Evolutionary conservation across 1,284 basidiomycete genomes (phyloP), one percentile per base, ranked within the genome.

Genomic region (Cutaneotrichosporon cutaneum): DNA sequence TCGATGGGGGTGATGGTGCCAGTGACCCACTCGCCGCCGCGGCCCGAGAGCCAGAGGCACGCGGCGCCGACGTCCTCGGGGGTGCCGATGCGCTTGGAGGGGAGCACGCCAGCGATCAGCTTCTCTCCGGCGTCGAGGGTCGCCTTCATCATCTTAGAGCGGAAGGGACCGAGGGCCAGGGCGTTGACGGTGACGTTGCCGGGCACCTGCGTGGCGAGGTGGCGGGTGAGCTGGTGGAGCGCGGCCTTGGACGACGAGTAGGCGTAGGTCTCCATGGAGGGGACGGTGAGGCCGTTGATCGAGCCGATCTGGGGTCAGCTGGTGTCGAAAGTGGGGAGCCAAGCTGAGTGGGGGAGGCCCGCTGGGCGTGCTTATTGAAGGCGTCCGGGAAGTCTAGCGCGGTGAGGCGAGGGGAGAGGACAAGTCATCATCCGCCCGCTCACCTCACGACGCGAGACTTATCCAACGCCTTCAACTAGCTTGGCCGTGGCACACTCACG

Each of bases 171-270:
- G 61, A 86, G 86, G 2, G 87, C 87, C 62, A 89, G 85, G 6
- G 86, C 85, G 72, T 89, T 89, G 72, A 86, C 85, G 18, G 84
- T 84, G 66, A 89, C 85, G 2, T 84, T 83, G 61, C 87, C 85
- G 0, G 87, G 87, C 13, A 89, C 81, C 14, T 85, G 79, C 18
- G 82, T 82, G 0, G 85, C 88, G 27, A 89, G 80, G 66, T 87
- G 84, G 22, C 84, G 81, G 60, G 86, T 87, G 50, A 89, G 78
- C 76, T 76, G 74, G 64, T 78, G 81, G 39, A 82, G 60, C 9
- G 77, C 77, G 9, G 82, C 82, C 72, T 90, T 90, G 30, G 85
- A 85, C 2, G 86, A 83, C 27, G 85, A 84, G 72, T 89, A 89
- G 2, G 87, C 86, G 68, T 86, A 89, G 1, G 87, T 88, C 70